phyloP scores from a whole-genome alignment of 2,329 filamentous ascomycete genomes.

The Metarhizium brunneum region DNA sequence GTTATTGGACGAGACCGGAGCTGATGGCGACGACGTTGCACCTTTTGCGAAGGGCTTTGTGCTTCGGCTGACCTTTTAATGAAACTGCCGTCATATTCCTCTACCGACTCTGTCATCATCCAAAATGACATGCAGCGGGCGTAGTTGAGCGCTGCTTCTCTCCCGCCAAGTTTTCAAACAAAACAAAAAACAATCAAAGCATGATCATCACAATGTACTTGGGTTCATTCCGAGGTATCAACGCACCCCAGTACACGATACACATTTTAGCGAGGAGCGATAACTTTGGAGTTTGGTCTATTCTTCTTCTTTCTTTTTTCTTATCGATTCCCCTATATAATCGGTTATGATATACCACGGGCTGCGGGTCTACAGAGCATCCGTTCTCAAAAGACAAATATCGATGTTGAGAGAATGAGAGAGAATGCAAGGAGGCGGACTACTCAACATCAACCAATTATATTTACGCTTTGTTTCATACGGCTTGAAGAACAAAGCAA shows the following conservation, averaged over 20 bases:
- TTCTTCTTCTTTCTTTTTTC: neutral
- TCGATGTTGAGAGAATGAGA: neutral
- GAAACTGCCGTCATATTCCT: too few relatives aligned
- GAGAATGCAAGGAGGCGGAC: slow-evolving; percentile 2
- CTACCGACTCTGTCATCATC: too few relatives aligned
- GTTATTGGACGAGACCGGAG: slow-evolving; percentile 40
- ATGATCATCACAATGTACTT: neutral
- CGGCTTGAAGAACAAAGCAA: neutral
- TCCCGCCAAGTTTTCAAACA: neutral
- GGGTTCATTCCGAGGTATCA: neutral
- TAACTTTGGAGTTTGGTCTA: neutral
- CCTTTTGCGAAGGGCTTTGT: slow-evolving; percentile 7
- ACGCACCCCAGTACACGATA: neutral
- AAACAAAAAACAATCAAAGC: too few relatives aligned
- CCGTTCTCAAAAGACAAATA: neutral
- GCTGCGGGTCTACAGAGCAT: neutral
- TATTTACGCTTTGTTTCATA: neutral
- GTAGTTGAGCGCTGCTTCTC: neutral
- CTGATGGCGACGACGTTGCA: slow-evolving; percentile 10
- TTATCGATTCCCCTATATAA: neutral
- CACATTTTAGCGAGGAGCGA: neutral
- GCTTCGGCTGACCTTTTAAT: slow-evolving; percentile 12
- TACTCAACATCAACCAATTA: neutral
- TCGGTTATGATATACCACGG: slow-evolving; percentile 5
- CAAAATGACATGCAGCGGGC: neutral